Evolutionary conservation across 2,329 filamentous ascomycete species (phyloP).

Genomic region (Fusarium sp.): DNA sequence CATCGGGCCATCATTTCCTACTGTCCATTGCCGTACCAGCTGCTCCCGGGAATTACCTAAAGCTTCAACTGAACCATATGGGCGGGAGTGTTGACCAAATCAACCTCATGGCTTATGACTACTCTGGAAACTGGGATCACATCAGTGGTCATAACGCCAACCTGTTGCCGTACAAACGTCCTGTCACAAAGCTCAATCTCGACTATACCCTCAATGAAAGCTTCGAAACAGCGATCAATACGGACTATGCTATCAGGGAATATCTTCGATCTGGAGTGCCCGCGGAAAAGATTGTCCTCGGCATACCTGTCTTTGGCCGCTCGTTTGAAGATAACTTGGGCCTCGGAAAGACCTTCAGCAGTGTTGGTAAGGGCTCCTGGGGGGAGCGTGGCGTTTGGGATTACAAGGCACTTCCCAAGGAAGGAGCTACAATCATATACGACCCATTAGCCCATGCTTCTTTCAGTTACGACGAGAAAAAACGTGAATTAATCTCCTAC

Average conservation of each 20-base stretch:
- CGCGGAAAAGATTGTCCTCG: constrained; percentile 24
- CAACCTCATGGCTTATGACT: constrained; percentile 34
- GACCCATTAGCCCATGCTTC: constrained; percentile 21
- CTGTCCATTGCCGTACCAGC: constrained; percentile 28
- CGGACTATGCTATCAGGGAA: constrained; percentile 11
- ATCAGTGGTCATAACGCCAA: constrained; percentile 30
- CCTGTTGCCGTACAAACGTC: constrained; percentile 51
- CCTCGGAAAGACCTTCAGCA: constrained; percentile 18
- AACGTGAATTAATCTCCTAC: constrained; percentile 23
- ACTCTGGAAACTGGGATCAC: constrained; percentile 42
- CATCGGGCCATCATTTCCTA: constrained; percentile 10
- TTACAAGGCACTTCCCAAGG: constrained; percentile 28
- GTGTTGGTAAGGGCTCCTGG: constrained; percentile 28
- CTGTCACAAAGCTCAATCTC: constrained; percentile 7
- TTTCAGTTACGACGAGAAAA: constrained; percentile 31
- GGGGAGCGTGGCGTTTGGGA: constrained; percentile 28
- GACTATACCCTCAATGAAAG: constrained; percentile 9
- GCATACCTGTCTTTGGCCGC: constrained; percentile 31
- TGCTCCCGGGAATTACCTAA: constrained; percentile 16
- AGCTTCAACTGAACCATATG: constrained; percentile 16
- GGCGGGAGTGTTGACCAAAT: constrained; percentile 18
- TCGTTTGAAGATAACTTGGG: constrained; percentile 26
- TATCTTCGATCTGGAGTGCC: constrained; percentile 19
- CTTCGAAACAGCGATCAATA: not conserved
- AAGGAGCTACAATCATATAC: constrained; percentile 15